Evolutionary conservation across 495 filamentous ascomycete genomes (phyloP), one percentile per base, ranked within the genome.

Genomic region (Podospora conica): DNA sequence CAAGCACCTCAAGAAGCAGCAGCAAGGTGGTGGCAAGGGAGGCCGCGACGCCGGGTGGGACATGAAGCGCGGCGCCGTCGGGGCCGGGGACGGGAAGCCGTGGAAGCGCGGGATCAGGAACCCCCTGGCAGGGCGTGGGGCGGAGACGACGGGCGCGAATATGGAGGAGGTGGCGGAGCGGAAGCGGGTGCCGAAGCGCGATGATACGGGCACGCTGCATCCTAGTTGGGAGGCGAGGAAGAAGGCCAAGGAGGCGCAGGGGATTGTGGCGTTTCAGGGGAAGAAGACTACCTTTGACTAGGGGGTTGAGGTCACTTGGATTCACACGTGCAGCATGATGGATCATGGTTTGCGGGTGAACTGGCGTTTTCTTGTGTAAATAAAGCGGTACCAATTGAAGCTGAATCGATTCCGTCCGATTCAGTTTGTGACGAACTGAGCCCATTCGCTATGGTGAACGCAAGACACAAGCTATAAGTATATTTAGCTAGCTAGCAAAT

Each of bases 241-340:
- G 81, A 88, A 88, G 78, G 89, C 87, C 18, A 97, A 98, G 77
- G 91, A 93, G 77, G 81, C 75, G 70, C 85, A 84, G 69, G 76
- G 82, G 28, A 81, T 77, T 23, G 85, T 86, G 48, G 79, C 83
- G 9, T 96, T 95, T 69, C 76, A 89, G 74, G 96, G 95, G 55
- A 95, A 89, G 84, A 98, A 97, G 82, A 87, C 96, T 60, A 84
- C 85, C 0, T 98, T 98, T 80, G 92, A 96, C 77, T 97, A 66
- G 62, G 25, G 18, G 24, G 0, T 57, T 21, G 6, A 9, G 12
- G n/a, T 21, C 22, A 20, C 18, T 28, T 15, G 57, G 20, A 25
- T 21, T 10, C n/a, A n/a, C n/a, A n/a, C n/a, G 31, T 55, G 15
- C 15, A 25, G 33, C 2, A 18, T 12, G 25, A 55, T 23, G 54